Conservation (phyloP, 306 rosid genomes). For the Lablab purpureus region DNA sequence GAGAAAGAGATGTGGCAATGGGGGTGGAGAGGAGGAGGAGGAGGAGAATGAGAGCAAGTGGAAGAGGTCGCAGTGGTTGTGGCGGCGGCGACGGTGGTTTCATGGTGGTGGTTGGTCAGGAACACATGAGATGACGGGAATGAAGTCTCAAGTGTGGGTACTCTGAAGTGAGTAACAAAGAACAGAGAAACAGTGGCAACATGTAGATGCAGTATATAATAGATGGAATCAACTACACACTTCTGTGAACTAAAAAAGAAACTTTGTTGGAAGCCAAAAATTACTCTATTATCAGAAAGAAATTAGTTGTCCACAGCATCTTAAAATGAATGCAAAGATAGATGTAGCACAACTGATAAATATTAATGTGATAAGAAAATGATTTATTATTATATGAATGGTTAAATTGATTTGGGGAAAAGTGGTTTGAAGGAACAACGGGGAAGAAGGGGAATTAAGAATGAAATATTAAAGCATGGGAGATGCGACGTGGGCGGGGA, state of each 20-base stretch:
- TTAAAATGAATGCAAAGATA: too few relatives aligned
- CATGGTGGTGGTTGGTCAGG: conserved; percentile 42
- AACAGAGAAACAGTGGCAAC: not conserved
- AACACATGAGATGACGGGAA: not conserved
- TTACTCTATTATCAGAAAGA: too few relatives aligned
- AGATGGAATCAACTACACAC: too few relatives aligned
- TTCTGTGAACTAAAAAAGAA: too few relatives aligned
- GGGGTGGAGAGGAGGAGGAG: conserved; percentile 34
- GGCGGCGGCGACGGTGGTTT: not conserved
- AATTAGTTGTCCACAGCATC: too few relatives aligned
- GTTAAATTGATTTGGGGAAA: not conserved
- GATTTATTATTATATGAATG: too few relatives aligned
- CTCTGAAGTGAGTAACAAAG: not conserved
- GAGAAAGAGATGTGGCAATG: conserved; percentile 32
- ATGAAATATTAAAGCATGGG: not conserved
- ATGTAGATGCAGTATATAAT: too few relatives aligned
- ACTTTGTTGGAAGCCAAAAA: too few relatives aligned
- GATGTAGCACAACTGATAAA: too few relatives aligned
- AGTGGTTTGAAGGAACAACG: conserved; percentile 38
- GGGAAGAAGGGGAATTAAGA: conserved; percentile 14
- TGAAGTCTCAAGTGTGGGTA: not conserved
- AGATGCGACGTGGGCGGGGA: not conserved
- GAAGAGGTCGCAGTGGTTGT: not conserved
- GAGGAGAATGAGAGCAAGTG: not conserved
- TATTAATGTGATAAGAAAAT: too few relatives aligned